Base-by-base conservation (phyloP, 2,329 filamentous ascomycete species). In the Phaeosphaeria sp. region DNA sequence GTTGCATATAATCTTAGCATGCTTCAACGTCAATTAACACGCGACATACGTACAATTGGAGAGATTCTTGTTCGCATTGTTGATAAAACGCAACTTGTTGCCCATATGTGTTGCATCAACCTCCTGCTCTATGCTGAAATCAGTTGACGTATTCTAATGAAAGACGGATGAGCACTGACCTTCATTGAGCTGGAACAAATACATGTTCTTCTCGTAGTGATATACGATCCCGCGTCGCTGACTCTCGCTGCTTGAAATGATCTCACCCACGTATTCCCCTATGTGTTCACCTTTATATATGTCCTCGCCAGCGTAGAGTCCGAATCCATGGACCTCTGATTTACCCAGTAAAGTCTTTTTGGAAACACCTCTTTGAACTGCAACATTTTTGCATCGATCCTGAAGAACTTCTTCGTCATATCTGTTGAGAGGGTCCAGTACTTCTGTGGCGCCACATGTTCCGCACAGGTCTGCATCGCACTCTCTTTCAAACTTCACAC, bases 81-180 rank as follows among this genome's bases (percentile, higher is more conserved):
- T 95, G 74, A 95, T 92, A 77, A 93, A 95, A 3, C 92, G 87
- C 47, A 90, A 89, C 62, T 93, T 88, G 72, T 94, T 95, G 50
- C 91, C 91, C 63, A 90, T 90, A 43, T 87, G 87, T 20, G 89
- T 90, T 6, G 88, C 89, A 71, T 95, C 92, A 18, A 95, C 78
- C 33, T 81, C 80, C 64, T 85, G 83, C 11, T 77, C 72, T 77
- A 43, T 39, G 15, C n/a, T n/a, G 15, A 17, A 17, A 7, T 39
- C 17, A 39, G 15, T n/a, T 39, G 15, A 1, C 7, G 7, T n/a
- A 15, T 17, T n/a, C 15, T 13, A 39, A 39, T 6, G 6, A 7
- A 7, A n/a, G 11, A 39, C 36, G 15, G 15, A n/a, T 3, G 3
- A 4, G 36, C 4, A n/a, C 73, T 68, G 71, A 73, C 80, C 73